These are phyloP conservation scores for Backusella morwellensis DNA, from an alignment of 192 early-diverging fungal species.

Conservation along the genomic window DNA sequence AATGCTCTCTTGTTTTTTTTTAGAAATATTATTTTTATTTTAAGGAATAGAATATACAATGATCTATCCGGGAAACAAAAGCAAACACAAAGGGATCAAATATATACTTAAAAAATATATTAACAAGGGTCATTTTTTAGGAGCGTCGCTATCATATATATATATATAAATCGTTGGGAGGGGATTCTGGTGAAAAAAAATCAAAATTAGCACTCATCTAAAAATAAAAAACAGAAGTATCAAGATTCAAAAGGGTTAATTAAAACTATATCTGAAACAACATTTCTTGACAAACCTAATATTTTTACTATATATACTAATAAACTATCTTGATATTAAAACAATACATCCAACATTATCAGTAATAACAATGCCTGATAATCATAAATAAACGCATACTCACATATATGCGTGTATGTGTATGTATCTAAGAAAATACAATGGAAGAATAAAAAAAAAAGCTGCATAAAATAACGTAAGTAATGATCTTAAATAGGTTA, in stretches of 20 bases:
- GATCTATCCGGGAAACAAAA: background rate
- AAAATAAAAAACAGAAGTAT: background rate
- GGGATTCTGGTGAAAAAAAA: background rate
- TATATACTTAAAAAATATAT: background rate
- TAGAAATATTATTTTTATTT: background rate
- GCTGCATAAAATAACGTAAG: too few relatives aligned
- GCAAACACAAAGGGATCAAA: background rate
- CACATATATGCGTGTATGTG: too few relatives aligned
- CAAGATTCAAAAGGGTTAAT: background rate
- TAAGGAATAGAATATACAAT: background rate
- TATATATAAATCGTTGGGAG: background rate
- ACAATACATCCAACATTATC: background rate
- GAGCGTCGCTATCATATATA: background rate
- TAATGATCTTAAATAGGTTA: background rate
- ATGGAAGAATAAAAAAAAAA: too few relatives aligned
- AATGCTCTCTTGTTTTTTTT: background rate
- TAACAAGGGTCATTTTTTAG: background rate
- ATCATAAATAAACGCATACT: too few relatives aligned
- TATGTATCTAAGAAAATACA: too few relatives aligned
- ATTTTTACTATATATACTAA: background rate
- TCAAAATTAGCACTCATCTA: background rate
- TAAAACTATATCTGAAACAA: background rate
- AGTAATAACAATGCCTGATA: too few relatives aligned
- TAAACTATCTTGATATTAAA: background rate
- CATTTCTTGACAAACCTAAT: background rate